Evolutionary conservation across 2,329 filamentous ascomycete species (phyloP).

Genomic region (Pezicula neosporulosa): DNA sequence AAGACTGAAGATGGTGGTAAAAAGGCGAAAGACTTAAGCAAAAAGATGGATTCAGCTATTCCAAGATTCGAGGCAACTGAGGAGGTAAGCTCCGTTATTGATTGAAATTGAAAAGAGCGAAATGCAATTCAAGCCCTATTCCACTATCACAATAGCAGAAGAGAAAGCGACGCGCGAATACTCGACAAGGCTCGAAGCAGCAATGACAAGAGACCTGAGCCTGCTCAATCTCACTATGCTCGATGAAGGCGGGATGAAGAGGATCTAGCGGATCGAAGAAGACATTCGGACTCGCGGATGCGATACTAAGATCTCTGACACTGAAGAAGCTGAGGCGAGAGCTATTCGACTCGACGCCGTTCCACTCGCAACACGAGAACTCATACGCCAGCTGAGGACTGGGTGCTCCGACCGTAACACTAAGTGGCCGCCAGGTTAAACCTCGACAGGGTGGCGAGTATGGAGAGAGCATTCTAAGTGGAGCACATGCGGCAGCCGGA

Average conservation of each 20-base stretch:
- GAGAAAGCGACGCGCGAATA: slow-evolving; percentile 92
- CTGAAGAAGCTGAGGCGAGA: slow-evolving; percentile 72
- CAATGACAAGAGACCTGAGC: slow-evolving; percentile 84
- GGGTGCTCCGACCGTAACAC: slow-evolving; percentile 64
- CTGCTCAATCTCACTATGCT: slow-evolving; percentile 86
- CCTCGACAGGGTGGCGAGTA: slow-evolving; percentile 53
- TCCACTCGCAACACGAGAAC: slow-evolving; percentile 73
- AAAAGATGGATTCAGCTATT: slow-evolving; percentile 74
- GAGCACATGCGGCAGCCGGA: slow-evolving; percentile 24
- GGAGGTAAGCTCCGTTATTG: slow-evolving; percentile 58
- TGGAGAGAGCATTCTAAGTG: slow-evolving; percentile 52
- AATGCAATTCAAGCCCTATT: too few species aligned
- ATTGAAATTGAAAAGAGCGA: slow-evolving; percentile 6
- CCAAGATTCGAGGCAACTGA: slow-evolving; percentile 91
- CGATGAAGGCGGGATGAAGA: too few species aligned
- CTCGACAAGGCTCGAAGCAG: slow-evolving; percentile 69
- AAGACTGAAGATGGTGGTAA: slow-evolving; percentile 74
- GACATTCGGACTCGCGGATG: slow-evolving; percentile 87
- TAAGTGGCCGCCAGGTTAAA: slow-evolving; percentile 82
- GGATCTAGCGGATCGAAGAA: too few species aligned
- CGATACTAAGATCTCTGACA: slow-evolving; percentile 92
- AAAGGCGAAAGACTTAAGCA: slow-evolving; percentile 73
- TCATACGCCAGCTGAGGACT: slow-evolving; percentile 68
- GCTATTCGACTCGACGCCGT: slow-evolving; percentile 54
- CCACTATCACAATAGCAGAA: slow-evolving; percentile 63